Percentiles rank a stretch among this genome's conserved stretches.
These are phyloP conservation scores for Colletotrichum truncatum DNA, from an alignment of 2,329 filamentous ascomycete genomes.

Conservation along the genomic window DNA sequence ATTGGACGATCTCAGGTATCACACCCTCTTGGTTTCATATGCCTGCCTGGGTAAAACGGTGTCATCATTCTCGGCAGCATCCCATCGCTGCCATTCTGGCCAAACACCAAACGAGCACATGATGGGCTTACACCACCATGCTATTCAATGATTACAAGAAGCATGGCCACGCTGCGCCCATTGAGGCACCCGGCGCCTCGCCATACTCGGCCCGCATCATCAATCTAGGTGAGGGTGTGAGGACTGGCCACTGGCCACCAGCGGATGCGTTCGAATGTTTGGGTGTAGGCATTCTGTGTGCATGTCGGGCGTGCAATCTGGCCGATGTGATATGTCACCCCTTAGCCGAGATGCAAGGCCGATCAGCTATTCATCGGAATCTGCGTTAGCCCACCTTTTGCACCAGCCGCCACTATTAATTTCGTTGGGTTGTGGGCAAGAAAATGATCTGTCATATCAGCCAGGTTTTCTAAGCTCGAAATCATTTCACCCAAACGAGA, in stretches of 20 bases:
- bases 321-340: slow-evolving; percentile 22
- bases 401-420: background rate
- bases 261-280: background rate
- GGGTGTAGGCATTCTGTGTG: background rate
- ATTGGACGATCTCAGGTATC: slow-evolving; percentile 13
- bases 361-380: slow-evolving; percentile 16
- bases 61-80: slow-evolving; percentile 1
- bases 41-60: slow-evolving; percentile 1
- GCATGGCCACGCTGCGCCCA: background rate
- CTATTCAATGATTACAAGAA: background rate
- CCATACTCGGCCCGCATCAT: background rate
- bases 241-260: background rate
- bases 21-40: slow-evolving; percentile 17
- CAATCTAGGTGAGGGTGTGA: background rate
- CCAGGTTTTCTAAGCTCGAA: slow-evolving; percentile 1
- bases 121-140: background rate
- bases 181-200: background rate
- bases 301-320: background rate
- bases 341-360: slow-evolving; percentile 14
- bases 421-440: background rate
- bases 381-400: background rate
- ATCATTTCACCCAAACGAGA: background rate
- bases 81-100: slow-evolving; percentile 15
- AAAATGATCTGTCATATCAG: slow-evolving; percentile 20
- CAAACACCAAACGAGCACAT: background rate